These are phyloP conservation scores for Penicillium verhagenii DNA, from an alignment of 495 filamentous ascomycete species.

Conservation along the genomic window DNA sequence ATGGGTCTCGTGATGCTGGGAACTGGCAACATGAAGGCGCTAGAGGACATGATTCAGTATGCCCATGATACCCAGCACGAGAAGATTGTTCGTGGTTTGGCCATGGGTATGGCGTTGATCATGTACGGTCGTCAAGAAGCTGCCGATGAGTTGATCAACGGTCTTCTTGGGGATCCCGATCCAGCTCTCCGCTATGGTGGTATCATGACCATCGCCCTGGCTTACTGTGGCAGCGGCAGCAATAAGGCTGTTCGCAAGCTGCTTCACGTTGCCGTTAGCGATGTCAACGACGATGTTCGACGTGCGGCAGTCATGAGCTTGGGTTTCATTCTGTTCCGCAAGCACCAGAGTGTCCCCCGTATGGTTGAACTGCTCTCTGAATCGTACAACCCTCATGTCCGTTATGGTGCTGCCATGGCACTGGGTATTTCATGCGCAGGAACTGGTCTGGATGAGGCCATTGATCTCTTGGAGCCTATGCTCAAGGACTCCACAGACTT, in stretches of 20 bases:
- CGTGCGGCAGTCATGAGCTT: conserved; percentile 97
- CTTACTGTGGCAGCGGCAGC: conserved; percentile 94
- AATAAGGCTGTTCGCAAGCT: conserved; percentile 98
- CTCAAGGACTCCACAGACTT: conserved; percentile 99
- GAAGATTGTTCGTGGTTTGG: conserved; percentile 95
- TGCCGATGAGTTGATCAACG: conserved; percentile 91
- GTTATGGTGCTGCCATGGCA: conserved; percentile 97
- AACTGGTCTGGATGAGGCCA: conserved; percentile 93
- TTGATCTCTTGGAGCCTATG: conserved; percentile 97
- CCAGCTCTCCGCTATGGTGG: conserved; percentile 93
- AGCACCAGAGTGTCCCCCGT: conserved; percentile 92
- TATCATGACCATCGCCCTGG: conserved; percentile 97
- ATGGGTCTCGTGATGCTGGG: conserved; percentile 98
- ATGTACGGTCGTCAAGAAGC: conserved; percentile 97
- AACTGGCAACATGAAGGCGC: conserved; percentile 83
- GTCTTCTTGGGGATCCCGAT: conserved; percentile 89
- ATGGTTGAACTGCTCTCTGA: conserved; percentile 99
- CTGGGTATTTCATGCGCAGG: conserved; percentile 97
- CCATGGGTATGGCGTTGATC: conserved; percentile 95
- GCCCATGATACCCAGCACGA: conserved; percentile 98
- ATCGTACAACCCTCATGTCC: conserved; percentile 98
- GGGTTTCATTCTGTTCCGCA: conserved; percentile 98
- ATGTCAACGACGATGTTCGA: conserved; percentile 97
- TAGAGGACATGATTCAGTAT: conserved; percentile 96
- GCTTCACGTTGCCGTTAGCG: conserved; percentile 95